phyloP scores from a whole-genome alignment of 2,329 filamentous ascomycete genomes.

The Fusarium sarcochroum region DNA sequence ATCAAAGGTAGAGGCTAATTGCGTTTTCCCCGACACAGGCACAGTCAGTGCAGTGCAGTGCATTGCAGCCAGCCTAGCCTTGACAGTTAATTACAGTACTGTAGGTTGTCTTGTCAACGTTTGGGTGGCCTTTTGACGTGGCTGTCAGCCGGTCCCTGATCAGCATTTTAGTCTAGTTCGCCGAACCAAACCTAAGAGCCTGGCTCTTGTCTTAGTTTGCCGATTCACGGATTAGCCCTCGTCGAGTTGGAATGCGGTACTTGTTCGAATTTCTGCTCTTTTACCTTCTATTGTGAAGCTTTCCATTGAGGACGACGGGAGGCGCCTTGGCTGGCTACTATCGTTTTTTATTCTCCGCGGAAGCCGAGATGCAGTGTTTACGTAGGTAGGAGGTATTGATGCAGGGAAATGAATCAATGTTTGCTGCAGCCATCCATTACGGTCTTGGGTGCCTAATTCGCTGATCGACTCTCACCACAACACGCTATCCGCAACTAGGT shows the following conservation, averaged over 20 bases:
- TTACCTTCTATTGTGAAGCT: slow-evolving; percentile 12
- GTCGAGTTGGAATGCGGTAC: slow-evolving; percentile 31
- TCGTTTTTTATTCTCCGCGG: slow-evolving; percentile 8
- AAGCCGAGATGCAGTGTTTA: background rate
- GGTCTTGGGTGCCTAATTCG: slow-evolving; percentile 11
- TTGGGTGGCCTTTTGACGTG: slow-evolving; percentile 15
- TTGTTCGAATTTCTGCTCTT: slow-evolving; percentile 2
- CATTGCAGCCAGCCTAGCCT: no score
- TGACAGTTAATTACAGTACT: background rate
- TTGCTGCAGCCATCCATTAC: slow-evolving; percentile 23
- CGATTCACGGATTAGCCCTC: slow-evolving; percentile 15
- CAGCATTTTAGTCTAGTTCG: slow-evolving; percentile 8
- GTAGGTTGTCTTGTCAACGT: slow-evolving; percentile 28
- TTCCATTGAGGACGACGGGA: slow-evolving; percentile 8
- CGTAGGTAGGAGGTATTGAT: background rate
- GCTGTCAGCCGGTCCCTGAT: slow-evolving; percentile 27
- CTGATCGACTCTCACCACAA: slow-evolving; percentile 5
- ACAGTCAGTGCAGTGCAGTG: background rate
- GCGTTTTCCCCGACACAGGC: slow-evolving; percentile 13
- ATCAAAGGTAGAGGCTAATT: slow-evolving; percentile 16
- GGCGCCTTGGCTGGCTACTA: slow-evolving; percentile 3
- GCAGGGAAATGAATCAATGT: background rate
- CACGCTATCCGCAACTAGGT: slow-evolving; percentile 6
- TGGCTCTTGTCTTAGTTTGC: slow-evolving; percentile 8
- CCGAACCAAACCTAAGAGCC: slow-evolving; percentile 10